These are phyloP conservation scores for Rhynchosporium graminicola DNA, from an alignment of 2,329 filamentous ascomycete genomes.

Conservation along the genomic window DNA sequence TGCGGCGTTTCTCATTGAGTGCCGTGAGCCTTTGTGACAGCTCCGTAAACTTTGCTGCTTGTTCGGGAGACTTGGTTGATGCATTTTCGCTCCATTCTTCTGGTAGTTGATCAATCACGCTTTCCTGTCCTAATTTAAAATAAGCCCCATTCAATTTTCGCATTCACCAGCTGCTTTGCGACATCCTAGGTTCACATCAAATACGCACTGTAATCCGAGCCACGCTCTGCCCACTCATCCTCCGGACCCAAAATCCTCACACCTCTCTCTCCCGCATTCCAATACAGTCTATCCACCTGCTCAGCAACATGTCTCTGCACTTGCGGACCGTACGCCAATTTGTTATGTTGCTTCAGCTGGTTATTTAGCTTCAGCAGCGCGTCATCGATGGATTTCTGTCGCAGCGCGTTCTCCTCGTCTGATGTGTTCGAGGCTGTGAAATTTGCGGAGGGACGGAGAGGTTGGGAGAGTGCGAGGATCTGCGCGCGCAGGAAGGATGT, in stretches of 20 bases:
- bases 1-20: slow-evolving; percentile 50
- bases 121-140: slow-evolving; percentile 12
- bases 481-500: slow-evolving; percentile 63
- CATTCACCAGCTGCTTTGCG: not conserved
- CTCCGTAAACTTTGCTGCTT: slow-evolving; percentile 52
- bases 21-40: slow-evolving; percentile 51
- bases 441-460: slow-evolving; percentile 56
- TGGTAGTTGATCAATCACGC: slow-evolving; percentile 36
- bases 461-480: slow-evolving; percentile 62
- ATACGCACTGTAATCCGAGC: slow-evolving; percentile 40
- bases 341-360: slow-evolving; percentile 63
- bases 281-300: slow-evolving; percentile 69
- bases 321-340: slow-evolving; percentile 66
- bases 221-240: slow-evolving; percentile 45
- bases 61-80: slow-evolving; percentile 43
- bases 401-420: slow-evolving; percentile 47
- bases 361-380: slow-evolving; percentile 61
- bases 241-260: slow-evolving; percentile 38
- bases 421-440: slow-evolving; percentile 46
- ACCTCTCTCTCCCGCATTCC: slow-evolving; percentile 46
- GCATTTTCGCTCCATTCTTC: slow-evolving; percentile 41
- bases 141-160: not conserved
- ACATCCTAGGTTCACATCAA: not conserved
- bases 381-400: slow-evolving; percentile 55
- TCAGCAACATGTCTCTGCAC: slow-evolving; percentile 72